Evolutionary conservation across 2,329 filamentous ascomycete genomes (phyloP).

Genomic region (Trichoderma simmonsii): DNA sequence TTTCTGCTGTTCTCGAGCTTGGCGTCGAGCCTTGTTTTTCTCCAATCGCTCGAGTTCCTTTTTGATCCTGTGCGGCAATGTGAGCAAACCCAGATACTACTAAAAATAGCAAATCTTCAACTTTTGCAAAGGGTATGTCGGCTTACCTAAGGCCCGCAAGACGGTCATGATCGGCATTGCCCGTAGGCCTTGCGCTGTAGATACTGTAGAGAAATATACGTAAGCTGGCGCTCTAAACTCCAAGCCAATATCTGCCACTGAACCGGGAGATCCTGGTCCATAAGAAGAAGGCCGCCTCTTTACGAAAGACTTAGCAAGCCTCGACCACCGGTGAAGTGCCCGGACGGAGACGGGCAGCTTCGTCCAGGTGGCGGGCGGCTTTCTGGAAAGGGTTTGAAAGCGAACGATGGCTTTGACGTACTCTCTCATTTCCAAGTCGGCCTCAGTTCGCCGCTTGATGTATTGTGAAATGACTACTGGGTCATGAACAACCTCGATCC

Average conservation of each 20-base stretch:
- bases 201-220: slow-evolving; percentile 42
- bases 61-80: slow-evolving; percentile 35
- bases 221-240: slow-evolving; percentile 38
- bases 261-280: slow-evolving; percentile 31
- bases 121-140: neutral
- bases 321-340: slow-evolving; percentile 24
- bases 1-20: slow-evolving; percentile 89
- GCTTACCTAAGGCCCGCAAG: slow-evolving; percentile 43
- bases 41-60: slow-evolving; percentile 77
- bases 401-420: slow-evolving; percentile 43
- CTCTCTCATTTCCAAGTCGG: slow-evolving; percentile 70
- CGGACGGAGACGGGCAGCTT: slow-evolving; percentile 22
- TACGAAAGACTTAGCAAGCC: slow-evolving; percentile 20
- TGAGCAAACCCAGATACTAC: neutral
- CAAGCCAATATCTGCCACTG: slow-evolving; percentile 32
- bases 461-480: slow-evolving; percentile 87
- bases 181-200: slow-evolving; percentile 48
- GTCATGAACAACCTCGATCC: slow-evolving; percentile 71
- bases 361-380: slow-evolving; percentile 21
- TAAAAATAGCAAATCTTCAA: neutral
- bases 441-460: slow-evolving; percentile 69
- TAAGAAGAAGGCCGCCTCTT: slow-evolving; percentile 16
- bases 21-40: slow-evolving; percentile 85
- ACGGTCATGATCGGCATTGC: slow-evolving; percentile 50
- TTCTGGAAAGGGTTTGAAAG: neutral